These are phyloP conservation scores for Pseudogymnoascus sp. DNA, from an alignment of 2,329 filamentous ascomycete species.

Conservation along the genomic window DNA sequence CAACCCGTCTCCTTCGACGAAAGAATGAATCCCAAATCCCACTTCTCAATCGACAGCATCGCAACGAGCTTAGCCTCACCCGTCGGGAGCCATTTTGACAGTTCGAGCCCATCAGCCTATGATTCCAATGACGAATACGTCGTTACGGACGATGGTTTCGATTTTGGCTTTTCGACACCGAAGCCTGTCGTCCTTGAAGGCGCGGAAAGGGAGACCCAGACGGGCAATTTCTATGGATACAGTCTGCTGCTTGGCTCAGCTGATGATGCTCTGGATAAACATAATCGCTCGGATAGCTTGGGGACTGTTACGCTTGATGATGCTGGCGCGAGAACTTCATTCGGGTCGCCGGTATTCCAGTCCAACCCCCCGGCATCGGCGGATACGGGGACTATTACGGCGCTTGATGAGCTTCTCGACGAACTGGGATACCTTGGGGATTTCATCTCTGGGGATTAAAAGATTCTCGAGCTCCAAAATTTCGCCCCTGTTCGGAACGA, in stretches of 20 bases:
- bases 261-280: not conserved
- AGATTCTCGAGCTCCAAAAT: not conserved
- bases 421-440: slow-evolving; percentile 44
- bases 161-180: slow-evolving; percentile 13
- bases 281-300: not conserved
- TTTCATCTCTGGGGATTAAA: slow-evolving; percentile 31
- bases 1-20: slow-evolving; percentile 1
- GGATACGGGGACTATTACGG: not conserved
- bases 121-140: slow-evolving; percentile 16
- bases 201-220: not conserved
- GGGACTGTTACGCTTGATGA: slow-evolving; percentile 14
- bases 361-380: not conserved
- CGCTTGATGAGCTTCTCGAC: slow-evolving; percentile 41
- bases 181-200: not conserved
- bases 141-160: slow-evolving; percentile 19
- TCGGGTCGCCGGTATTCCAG: not conserved
- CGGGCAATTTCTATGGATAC: not conserved
- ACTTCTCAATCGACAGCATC: slow-evolving; percentile 27
- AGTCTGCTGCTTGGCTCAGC: not conserved
- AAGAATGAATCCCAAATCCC: slow-evolving; percentile 17
- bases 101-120: slow-evolving; percentile 16
- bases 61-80: slow-evolving; percentile 22
- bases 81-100: slow-evolving; percentile 21
- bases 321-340: slow-evolving; percentile 23
- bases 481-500: too few species aligned